A percentile compares a stretch with the other conserved stretches of the same genome.
phyloP scores from a whole-genome alignment of 805 yeast genomes.

The Schizosaccharomyces lindneri region DNA sequence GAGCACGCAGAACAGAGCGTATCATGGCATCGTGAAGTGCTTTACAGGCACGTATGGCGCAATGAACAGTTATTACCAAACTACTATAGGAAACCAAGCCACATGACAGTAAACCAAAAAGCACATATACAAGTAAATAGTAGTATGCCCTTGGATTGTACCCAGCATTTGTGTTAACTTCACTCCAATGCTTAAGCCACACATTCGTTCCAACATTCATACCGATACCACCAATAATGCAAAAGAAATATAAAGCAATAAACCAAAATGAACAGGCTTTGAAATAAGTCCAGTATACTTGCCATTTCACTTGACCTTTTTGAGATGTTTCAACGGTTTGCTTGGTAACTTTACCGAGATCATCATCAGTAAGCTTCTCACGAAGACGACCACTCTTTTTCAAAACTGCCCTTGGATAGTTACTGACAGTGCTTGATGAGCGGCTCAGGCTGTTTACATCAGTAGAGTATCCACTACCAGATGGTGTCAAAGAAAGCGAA shows the following conservation, averaged over 20 bases:
- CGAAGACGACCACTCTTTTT: neutral
- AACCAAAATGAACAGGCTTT: constrained; percentile 56
- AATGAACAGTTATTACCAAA: constrained; percentile 47
- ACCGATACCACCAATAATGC: constrained; percentile 18
- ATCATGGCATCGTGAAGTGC: constrained; percentile 52
- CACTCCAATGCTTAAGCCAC: constrained; percentile 97
- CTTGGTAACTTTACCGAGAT: constrained; percentile 9
- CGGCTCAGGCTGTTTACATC: neutral
- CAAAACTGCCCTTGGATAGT: neutral
- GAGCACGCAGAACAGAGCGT: constrained; percentile 50
- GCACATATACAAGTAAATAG: constrained; percentile 53
- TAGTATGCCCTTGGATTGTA: constrained; percentile 45
- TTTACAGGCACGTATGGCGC: constrained; percentile 63
- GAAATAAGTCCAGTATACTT: constrained; percentile 60
- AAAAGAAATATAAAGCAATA: constrained; percentile 33
- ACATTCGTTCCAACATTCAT: constrained; percentile 28
- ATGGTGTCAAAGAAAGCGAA: neutral
- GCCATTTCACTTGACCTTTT: constrained; percentile 86
- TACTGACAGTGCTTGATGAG: neutral
- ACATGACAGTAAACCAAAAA: constrained; percentile 47
- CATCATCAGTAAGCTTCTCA: constrained; percentile 4
- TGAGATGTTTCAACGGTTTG: constrained; percentile 49
- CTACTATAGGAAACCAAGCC: constrained; percentile 37
- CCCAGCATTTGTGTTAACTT: constrained; percentile 45
- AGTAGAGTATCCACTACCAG: neutral